phyloP scores from a whole-genome alignment of 257 asterid genomes.

The Catharanthus roseus region DNA sequence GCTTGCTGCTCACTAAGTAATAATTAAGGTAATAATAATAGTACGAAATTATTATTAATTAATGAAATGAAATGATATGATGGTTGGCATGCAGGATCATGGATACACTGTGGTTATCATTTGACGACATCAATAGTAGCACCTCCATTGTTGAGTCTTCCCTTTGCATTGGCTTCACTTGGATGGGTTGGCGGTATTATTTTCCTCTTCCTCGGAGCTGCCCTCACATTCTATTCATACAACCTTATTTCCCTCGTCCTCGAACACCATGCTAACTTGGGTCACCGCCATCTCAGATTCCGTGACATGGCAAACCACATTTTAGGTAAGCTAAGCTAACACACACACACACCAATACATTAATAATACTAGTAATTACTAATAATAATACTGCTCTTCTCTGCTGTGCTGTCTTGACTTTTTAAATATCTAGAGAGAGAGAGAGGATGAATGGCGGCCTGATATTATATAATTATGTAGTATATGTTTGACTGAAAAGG shows the following conservation, averaged over 20 bases:
- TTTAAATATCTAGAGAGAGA: too few relatives aligned
- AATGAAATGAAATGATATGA: too few relatives aligned
- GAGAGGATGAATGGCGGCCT: too few relatives aligned
- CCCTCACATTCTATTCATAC: slow-evolving; percentile 67
- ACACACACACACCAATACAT: background rate
- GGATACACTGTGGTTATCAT: slow-evolving; percentile 84
- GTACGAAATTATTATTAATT: too few relatives aligned
- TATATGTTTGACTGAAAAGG: too few relatives aligned
- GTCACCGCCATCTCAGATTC: slow-evolving; percentile 65
- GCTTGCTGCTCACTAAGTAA: too few relatives aligned
- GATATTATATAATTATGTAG: too few relatives aligned
- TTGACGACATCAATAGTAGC: slow-evolving; percentile 90
- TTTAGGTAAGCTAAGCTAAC: slow-evolving; percentile 53
- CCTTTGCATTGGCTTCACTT: slow-evolving; percentile 66
- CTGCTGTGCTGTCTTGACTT: too few relatives aligned
- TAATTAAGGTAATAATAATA: too few relatives aligned
- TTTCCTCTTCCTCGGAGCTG: slow-evolving; percentile 49
- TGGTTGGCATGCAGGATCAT: slow-evolving; percentile 63
- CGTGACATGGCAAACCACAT: slow-evolving; percentile 76
- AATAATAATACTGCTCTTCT: too few relatives aligned
- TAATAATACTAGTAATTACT: too few relatives aligned
- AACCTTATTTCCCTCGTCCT: slow-evolving; percentile 65
- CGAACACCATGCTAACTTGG: slow-evolving; percentile 63
- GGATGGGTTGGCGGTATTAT: slow-evolving; percentile 72
- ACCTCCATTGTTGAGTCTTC: slow-evolving; percentile 74